Evolutionary conservation across 1,284 basidiomycete species (phyloP), one percentile per base, ranked within the genome.

Genomic region (Phylloboletellus chloephorus): DNA sequence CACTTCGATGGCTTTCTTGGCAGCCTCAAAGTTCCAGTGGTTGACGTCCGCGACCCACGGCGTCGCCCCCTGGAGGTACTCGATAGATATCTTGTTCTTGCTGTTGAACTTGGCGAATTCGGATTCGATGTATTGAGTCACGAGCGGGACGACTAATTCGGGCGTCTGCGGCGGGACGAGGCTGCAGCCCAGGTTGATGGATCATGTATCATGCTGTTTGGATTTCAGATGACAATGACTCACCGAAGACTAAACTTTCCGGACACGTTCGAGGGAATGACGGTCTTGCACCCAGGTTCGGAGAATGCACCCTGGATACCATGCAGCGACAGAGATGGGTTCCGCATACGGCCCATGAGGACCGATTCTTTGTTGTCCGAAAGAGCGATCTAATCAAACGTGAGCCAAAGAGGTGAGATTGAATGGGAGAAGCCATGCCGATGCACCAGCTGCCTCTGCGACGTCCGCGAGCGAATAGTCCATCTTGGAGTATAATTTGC

Each of bases 251-350:
- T 92, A 72, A 95, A 97, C 67, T 95, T 97, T 39, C 93, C 95
- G 8, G 81, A 72, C 20, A 98, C 91, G 46, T 83, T 82, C 25
- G 89, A 88, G 0, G 72, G 95, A 66, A 98, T 98, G 59, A 98
- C 96, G 0, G 95, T 98, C 79, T 96, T 96, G 32, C 78, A 82
- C 6, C 90, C 90, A 1, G 78, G 74, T 5, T 85, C 88, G 46
- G 82, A 88, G 73, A 98, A 98, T 4, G 94, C 96, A 42, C 96
- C 95, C 66, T 98, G 92, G 57, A 98, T 95, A 19, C 95, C 96
- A 65, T 98, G 95, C 12, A 98, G 68, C 3, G 91, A 95, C 46
- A 98, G 75, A 47, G 83, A 88, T 1, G 93, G 91, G 65, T 82
- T 78, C 36, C 85, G 76, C 88, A 91, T 91, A 52, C 90, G 80